phyloP scores from a whole-genome alignment of 2,329 filamentous ascomycete species.

The Tolypocladium ovalisporum region DNA sequence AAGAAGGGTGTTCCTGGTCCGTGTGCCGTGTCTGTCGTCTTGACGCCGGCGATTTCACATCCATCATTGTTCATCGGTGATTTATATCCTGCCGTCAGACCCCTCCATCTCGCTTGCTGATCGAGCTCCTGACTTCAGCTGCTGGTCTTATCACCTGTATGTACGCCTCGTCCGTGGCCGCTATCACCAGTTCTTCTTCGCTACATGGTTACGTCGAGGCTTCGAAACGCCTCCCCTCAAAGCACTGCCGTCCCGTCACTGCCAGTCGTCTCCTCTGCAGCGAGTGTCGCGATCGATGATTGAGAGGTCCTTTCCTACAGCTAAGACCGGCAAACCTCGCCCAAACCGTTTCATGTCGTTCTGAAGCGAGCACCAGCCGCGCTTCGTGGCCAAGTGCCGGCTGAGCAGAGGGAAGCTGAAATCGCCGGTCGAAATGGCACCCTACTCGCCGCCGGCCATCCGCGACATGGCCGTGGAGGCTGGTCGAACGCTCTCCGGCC shows the following conservation, averaged over 20 bases:
- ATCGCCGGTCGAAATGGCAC: conserved; percentile 27
- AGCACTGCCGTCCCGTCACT: neutral
- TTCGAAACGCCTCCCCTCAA: neutral
- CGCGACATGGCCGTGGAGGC: conserved; percentile 20
- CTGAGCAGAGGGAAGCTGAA: neutral
- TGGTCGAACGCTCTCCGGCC: conserved; percentile 21
- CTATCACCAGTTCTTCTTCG: neutral
- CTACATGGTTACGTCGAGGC: neutral
- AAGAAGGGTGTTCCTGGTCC: neutral
- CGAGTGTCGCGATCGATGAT: neutral
- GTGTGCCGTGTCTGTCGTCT: conserved; percentile 4
- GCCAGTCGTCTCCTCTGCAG: neutral
- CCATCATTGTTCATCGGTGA: conserved; percentile 11
- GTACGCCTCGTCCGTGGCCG: neutral
- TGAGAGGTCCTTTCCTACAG: neutral
- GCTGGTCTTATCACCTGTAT: neutral
- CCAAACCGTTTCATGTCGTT: conserved; percentile 13
- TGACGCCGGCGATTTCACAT: conserved; percentile 7
- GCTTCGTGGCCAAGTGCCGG: conserved; percentile 12
- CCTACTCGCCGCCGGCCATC: conserved; percentile 19
- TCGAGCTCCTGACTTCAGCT: neutral
- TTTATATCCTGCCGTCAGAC: conserved; percentile 1
- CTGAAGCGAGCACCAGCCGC: conserved; percentile 9
- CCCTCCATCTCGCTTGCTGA: neutral
- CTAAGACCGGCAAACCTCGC: neutral